Evolutionary conservation across 1,139 yeast genomes (phyloP), one percentile per base, ranked within the genome.

Genomic region (Zygosaccharomyces pseudobailii): DNA sequence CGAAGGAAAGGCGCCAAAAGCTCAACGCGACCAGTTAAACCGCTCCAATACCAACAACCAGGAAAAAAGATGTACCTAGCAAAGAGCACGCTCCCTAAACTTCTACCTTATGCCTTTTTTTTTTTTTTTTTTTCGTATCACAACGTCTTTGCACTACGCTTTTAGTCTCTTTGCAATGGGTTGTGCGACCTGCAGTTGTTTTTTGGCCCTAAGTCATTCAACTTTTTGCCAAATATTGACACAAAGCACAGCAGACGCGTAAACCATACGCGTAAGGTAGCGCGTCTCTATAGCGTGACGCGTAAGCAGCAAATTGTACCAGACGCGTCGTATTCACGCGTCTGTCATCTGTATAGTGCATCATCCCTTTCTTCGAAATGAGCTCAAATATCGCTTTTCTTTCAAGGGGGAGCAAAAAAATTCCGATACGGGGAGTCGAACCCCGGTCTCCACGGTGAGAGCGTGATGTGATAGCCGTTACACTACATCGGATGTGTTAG

Each of bases 401-500:
- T 21, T 6, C 3, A 23, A n/a, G n/a, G 8, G 6, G 17, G n/a
- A 9, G 19, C 30, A 41, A 41, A 37, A 35, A 3, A 28, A 46
- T 44, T 71, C 75, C 74, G 74, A 70, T 62, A 67, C 75, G 69
- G 75, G 74, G 75, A 71, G 69, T 71, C 72, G 75, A 71, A 71
- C 75, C 74, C 75, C 70, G 75, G 70, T 71, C 67, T 65, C 65
- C 59, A 61, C 69, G 67, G 68, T 65, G 69, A 66, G 66, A 65
- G 64, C 65, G 69, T 62, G 61, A 61, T 62, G 67, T 64, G 68
- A 63, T 64, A 64, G 67, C 68, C 68, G 65, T 65, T 64, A 64
- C 68, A 64, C 67, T 63, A 63, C 65, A 61, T 63, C 66, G 67
- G 67, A 63, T 52, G 13, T 3, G 2, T 9, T 3, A n/a, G 3